Percentiles rank a stretch among this genome's conserved stretches.
Evolutionary conservation across 257 asterid species (phyloP).

Genomic region (Solanum clarkiae): DNA sequence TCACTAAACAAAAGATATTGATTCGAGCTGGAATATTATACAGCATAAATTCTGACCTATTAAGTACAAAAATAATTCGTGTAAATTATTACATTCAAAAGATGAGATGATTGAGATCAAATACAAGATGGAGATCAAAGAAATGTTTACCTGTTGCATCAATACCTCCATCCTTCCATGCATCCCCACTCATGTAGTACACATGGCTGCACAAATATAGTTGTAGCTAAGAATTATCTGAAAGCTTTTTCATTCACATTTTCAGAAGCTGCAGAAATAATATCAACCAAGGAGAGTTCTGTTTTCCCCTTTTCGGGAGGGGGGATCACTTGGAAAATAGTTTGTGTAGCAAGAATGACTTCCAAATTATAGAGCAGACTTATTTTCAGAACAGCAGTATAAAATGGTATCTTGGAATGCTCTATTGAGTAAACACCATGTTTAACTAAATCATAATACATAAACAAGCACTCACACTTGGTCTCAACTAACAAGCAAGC

Average conservation of each 20-base stretch:
- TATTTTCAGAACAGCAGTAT: not conserved
- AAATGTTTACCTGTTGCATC: constrained; percentile 87
- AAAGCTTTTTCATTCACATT: not conserved
- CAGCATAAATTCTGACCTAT: not conserved
- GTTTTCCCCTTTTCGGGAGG: not conserved
- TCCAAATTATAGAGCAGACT: not conserved
- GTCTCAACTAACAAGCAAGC: not conserved
- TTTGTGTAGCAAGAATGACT: not conserved
- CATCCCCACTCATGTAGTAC: constrained; percentile 99
- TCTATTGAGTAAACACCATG: not conserved
- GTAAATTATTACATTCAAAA: not conserved
- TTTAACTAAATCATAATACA: not conserved
- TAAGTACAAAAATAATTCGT: not conserved
- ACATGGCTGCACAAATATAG: constrained; percentile 60
- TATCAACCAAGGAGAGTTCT: not conserved
- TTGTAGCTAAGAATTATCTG: not conserved
- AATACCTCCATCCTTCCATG: constrained; percentile 99
- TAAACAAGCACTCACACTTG: not conserved
- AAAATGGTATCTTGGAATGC: not conserved
- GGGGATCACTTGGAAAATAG: not conserved
- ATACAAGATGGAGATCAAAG: not conserved
- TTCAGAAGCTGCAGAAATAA: not conserved
- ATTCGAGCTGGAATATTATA: not conserved
- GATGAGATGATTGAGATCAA: not conserved
- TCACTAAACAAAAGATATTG: not conserved